Conservation (phyloP, 1,284 basidiomycete genomes). For the Trametes sp. region DNA sequence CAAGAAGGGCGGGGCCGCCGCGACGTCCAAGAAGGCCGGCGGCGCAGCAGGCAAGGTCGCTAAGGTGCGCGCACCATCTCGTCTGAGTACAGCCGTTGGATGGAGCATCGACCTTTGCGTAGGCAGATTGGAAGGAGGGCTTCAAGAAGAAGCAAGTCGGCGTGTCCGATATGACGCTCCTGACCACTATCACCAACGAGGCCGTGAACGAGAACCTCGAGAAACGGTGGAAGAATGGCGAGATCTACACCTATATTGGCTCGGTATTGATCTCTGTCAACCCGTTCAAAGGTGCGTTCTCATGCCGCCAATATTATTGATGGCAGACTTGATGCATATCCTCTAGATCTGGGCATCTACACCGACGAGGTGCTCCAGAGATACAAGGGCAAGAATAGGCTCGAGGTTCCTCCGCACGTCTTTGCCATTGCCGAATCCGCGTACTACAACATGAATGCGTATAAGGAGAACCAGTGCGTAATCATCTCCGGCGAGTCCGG, state of each 20-base stretch:
- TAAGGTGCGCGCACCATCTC: constrained; percentile 58
- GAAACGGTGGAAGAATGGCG: constrained; percentile 93
- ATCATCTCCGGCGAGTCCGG: constrained; percentile 99
- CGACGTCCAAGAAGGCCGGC: constrained; percentile 64
- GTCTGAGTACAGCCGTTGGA: neutral
- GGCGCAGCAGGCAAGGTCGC: constrained; percentile 69
- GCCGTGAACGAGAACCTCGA: constrained; percentile 98
- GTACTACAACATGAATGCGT: constrained; percentile 99
- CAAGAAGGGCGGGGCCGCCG: constrained; percentile 77
- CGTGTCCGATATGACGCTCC: constrained; percentile 98
- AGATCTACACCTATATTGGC: constrained; percentile 99
- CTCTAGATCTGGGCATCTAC: constrained; percentile 94
- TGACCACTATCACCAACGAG: constrained; percentile 98
- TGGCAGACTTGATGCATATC: neutral
- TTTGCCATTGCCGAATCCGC: constrained; percentile 97
- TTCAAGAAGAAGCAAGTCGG: constrained; percentile 99
- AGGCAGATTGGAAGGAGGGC: constrained; percentile 98
- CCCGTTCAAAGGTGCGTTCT: constrained; percentile 85
- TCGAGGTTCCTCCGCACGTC: constrained; percentile 98
- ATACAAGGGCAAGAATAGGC: constrained; percentile 97
- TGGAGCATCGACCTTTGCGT: neutral
- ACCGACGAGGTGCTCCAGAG: constrained; percentile 85
- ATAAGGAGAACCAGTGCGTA: constrained; percentile 99
- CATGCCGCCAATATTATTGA: no score
- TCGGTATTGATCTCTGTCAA: constrained; percentile 98